Evolutionary conservation across 192 early-diverging fungal genomes (phyloP).

Genomic region (Podila minutissima): DNA sequence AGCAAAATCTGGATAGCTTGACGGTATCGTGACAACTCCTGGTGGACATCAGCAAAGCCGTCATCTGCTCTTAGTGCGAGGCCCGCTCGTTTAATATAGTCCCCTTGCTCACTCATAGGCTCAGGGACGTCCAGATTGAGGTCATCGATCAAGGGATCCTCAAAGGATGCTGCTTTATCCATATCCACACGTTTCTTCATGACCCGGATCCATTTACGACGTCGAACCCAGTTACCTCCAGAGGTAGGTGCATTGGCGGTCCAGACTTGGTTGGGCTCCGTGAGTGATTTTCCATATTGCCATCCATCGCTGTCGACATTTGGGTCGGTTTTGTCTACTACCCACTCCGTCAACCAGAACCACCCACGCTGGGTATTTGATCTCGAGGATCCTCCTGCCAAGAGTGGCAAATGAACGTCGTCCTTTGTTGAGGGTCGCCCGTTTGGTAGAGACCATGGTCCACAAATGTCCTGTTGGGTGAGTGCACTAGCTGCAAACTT

Average conservation of each 20-base stretch:
- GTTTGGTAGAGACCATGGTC: conserved; percentile 70
- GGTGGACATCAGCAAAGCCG: conserved; percentile 18
- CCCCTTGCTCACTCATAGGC: conserved; percentile 15
- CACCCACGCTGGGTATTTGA: conserved; percentile 55
- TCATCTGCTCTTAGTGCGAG: conserved; percentile 36
- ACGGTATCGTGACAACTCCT: conserved; percentile 60
- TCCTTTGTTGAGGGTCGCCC: conserved; percentile 62
- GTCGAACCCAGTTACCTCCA: conserved; percentile 67
- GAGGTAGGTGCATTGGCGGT: conserved; percentile 54
- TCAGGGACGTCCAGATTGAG: background rate
- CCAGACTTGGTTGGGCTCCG: conserved; percentile 65
- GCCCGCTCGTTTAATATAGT: conserved; percentile 25
- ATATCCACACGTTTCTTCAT: conserved; percentile 74
- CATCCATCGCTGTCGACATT: conserved; percentile 74
- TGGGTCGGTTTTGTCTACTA: conserved; percentile 70
- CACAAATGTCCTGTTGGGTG: conserved; percentile 60
- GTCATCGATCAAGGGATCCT: background rate
- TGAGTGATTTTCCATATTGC: conserved; percentile 74
- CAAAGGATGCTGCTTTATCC: background rate
- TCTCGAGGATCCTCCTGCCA: conserved; percentile 17
- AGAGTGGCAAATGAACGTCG: conserved; percentile 61
- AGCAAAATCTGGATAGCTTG: conserved; percentile 71
- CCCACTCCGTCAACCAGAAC: conserved; percentile 89
- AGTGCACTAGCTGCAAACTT: conserved; percentile 62
- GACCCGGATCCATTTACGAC: conserved; percentile 81